phyloP scores from a whole-genome alignment of 169 alveolate genomes.

The Perkinsus chesapeaki region DNA sequence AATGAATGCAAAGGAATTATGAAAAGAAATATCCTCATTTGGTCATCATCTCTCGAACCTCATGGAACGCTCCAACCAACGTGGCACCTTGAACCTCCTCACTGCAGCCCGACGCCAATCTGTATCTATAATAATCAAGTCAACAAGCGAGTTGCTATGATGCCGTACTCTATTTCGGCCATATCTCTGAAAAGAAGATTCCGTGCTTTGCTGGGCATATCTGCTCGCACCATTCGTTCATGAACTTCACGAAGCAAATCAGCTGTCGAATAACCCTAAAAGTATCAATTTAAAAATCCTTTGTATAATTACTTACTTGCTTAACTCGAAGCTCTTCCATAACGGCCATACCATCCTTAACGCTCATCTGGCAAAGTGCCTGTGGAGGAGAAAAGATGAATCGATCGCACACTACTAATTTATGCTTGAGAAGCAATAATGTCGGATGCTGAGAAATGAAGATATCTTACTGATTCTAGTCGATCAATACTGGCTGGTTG shows the following conservation, averaged over 20 bases:
- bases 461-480: conserved; percentile 7
- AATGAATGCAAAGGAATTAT: background rate
- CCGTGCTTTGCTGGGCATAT: conserved; percentile 14
- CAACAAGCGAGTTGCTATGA: too few relatives aligned
- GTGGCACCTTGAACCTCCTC: conserved; percentile 25
- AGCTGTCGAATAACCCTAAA: conserved; percentile 35
- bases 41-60: conserved; percentile 29
- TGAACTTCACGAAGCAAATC: conserved; percentile 50
- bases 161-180: background rate
- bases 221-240: conserved; percentile 19
- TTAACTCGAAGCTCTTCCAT: conserved; percentile 4
- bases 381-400: background rate
- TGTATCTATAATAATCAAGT: too few relatives aligned
- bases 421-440: too few relatives aligned
- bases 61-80: conserved; percentile 27
- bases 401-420: too few relatives aligned
- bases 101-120: conserved; percentile 31
- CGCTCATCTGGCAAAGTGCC: conserved; percentile 25
- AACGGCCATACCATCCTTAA: conserved; percentile 1
- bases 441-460: too few relatives aligned
- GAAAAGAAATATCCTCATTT: background rate
- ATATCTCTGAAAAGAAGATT: background rate
- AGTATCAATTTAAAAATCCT: background rate
- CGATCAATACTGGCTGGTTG: conserved; percentile 36
- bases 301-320: background rate